Percentiles rank a stretch among this genome's conserved stretches.
These are phyloP conservation scores for Pseudopyricularia cyperi DNA, from an alignment of 2,329 filamentous ascomycete species.

Conservation along the genomic window DNA sequence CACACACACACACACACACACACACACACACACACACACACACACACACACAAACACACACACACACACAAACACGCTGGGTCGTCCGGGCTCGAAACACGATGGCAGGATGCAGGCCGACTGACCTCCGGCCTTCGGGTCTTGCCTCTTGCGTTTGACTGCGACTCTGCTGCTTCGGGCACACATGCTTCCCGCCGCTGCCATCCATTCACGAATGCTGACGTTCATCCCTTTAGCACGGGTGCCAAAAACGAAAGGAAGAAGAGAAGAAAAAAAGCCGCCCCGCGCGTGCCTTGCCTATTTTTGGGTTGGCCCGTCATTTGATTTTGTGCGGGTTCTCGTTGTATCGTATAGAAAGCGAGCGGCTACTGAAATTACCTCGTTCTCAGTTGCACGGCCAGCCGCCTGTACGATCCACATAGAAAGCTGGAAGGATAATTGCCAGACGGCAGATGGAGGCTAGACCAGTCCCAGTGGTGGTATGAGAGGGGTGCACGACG, in stretches of 20 bases:
- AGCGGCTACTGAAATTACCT: not conserved
- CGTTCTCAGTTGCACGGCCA: not conserved
- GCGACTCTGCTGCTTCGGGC: not conserved
- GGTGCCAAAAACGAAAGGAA: too few relatives aligned
- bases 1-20: too few relatives aligned
- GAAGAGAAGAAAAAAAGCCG: too few relatives aligned
- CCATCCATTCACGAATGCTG: too few relatives aligned
- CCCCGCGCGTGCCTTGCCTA: not conserved
- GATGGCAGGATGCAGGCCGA: not conserved
- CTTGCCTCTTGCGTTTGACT: not conserved
- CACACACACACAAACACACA: too few relatives aligned
- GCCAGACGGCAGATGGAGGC: not conserved
- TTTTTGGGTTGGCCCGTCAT: not conserved
- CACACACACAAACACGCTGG: too few relatives aligned
- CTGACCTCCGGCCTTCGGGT: not conserved
- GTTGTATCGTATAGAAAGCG: not conserved
- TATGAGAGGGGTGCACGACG: not conserved
- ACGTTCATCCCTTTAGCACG: too few relatives aligned
- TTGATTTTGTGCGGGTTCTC: not conserved
- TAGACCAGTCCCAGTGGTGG: too few relatives aligned
- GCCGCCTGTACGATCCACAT: not conserved
- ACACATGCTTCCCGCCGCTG: not conserved
- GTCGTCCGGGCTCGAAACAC: not conserved
- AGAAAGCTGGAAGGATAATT: too few relatives aligned
- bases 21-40: too few relatives aligned